These are phyloP conservation scores for Ormosia emarginata DNA, from an alignment of 306 rosid species.

Conservation along the genomic window DNA sequence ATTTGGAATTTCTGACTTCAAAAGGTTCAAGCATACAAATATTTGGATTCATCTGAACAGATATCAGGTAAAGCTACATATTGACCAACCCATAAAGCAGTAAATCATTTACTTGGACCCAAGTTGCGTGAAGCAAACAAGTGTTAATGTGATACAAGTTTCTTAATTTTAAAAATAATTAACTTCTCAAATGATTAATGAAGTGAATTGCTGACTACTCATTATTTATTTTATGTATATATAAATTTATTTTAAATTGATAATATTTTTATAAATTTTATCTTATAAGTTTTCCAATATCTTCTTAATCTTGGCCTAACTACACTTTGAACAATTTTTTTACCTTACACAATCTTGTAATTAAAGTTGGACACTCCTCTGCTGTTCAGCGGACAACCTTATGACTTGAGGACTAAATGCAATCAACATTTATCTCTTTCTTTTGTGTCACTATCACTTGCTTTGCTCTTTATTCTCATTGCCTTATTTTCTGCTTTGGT, in stretches of 20 bases:
- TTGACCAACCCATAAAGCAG: neutral
- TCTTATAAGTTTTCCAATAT: neutral
- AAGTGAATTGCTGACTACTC: neutral
- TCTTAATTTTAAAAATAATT: neutral
- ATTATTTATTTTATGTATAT: neutral
- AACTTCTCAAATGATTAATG: neutral
- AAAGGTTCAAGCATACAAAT: neutral
- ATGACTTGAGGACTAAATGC: neutral
- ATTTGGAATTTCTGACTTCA: neutral
- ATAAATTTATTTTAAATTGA: neutral
- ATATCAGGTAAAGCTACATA: neutral
- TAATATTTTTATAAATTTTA: neutral
- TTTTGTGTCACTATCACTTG: neutral
- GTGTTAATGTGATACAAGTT: neutral
- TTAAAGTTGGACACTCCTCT: slow-evolving; percentile 32
- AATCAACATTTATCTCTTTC: neutral
- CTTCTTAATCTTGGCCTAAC: neutral
- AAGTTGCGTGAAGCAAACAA: neutral
- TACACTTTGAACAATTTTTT: neutral
- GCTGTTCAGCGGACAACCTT: neutral
- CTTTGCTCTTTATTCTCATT: neutral
- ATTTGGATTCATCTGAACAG: neutral
- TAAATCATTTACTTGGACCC: neutral
- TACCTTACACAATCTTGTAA: neutral
- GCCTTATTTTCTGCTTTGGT: neutral